These are phyloP conservation scores for Dothistroma septosporum DNA, from an alignment of 2,329 filamentous ascomycete genomes.

Conservation along the genomic window DNA sequence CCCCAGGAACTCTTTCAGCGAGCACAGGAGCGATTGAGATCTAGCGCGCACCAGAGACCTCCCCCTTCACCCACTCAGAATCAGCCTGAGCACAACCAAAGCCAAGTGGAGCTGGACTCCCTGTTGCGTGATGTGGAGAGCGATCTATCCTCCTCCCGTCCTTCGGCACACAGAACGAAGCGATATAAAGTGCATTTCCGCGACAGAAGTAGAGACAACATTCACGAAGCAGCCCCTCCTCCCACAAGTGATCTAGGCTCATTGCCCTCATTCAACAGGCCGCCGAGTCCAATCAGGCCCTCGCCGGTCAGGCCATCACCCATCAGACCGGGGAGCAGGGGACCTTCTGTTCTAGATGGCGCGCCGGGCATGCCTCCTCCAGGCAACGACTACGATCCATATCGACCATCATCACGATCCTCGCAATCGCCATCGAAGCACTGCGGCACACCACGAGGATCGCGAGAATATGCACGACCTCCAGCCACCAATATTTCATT, in stretches of 20 bases:
- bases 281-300: slow-evolving; percentile 41
- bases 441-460: slow-evolving; percentile 37
- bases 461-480: slow-evolving; percentile 64
- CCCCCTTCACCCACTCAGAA: slow-evolving; percentile 17
- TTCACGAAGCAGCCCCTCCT: slow-evolving; percentile 13
- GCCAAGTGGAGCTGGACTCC: slow-evolving; percentile 40
- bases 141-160: slow-evolving; percentile 23
- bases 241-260: slow-evolving; percentile 24
- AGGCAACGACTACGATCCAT: slow-evolving; percentile 63
- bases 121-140: slow-evolving; percentile 41
- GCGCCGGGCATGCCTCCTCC: slow-evolving; percentile 53
- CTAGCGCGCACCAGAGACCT: slow-evolving; percentile 10
- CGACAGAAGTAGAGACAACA: slow-evolving; percentile 27
- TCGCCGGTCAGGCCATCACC: slow-evolving; percentile 44
- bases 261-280: slow-evolving; percentile 36
- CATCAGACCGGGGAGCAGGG: slow-evolving; percentile 44
- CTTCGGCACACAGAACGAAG: slow-evolving; percentile 24
- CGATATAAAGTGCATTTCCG: slow-evolving; percentile 33
- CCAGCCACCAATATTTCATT: slow-evolving; percentile 69
- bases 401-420: slow-evolving; percentile 50
- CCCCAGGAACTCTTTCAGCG: slow-evolving; percentile 35
- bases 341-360: slow-evolving; percentile 49
- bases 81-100: slow-evolving; percentile 12
- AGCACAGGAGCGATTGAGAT: slow-evolving; percentile 27
- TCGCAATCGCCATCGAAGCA: slow-evolving; percentile 49